Evolutionary conservation across 1,139 yeast genomes (phyloP), one percentile per base, ranked within the genome.

Genomic region (Yamadazyma diospyri): DNA sequence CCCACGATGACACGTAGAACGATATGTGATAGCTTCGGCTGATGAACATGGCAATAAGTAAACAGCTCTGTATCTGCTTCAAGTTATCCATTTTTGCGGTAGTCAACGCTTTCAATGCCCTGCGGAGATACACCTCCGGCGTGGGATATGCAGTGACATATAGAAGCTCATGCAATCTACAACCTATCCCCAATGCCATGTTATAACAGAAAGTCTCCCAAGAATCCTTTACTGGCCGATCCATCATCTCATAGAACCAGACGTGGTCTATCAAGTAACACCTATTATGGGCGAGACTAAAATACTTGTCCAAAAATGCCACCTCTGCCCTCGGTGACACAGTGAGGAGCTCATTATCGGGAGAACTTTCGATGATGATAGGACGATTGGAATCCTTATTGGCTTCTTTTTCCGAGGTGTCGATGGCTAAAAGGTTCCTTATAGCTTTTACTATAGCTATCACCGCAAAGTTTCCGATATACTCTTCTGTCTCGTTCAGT

Each of bases 1-100:
- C 48, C 48, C 48, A 44, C 1, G 47, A 41, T 1, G 46, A 40
- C 5, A 44, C 36, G 17, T 44, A 41, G 27, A 44, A 44, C 14
- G 47, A 42, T 7, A 39, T 17, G 25, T 44, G 45, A 18, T 44
- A 44, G 24, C 47, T 42, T 27, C 46, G 22, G 18, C 41, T 40
- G 10, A 44, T 42, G 17, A 44, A 44, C 11, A 35, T 30, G 3
- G 46, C 42, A n/a, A 44, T 36, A 16, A 44, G 27, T 25, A 39
- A 25, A 30, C 45, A 37, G 4, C 38, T 39, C 23, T 44, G 48
- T 13, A 40, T 37, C 28, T 42, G 48, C 31, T 36, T 19, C 4
- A 37, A n/a, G 6, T 37, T 34, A 13, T 35, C 30, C 41, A 43
- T 33, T 11, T 36, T 33, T 4, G 40, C 38, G 8, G 25, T 18